Base-by-base conservation (phyloP, 2,329 filamentous ascomycete genomes). In the Neospermospora avenae region DNA sequence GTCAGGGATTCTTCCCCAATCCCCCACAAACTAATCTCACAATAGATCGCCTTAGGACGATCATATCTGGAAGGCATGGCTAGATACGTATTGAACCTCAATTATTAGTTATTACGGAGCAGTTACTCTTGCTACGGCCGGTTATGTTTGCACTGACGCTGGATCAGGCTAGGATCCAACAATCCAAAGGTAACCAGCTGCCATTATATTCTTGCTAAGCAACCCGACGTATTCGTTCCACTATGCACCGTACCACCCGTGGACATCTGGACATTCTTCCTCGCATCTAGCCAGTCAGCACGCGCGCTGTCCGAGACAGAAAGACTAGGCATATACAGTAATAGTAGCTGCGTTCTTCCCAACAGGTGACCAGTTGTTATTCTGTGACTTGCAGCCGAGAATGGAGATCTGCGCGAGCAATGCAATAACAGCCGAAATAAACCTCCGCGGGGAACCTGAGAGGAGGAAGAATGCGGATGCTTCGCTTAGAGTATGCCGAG, bases 1-100 rank as follows among this genome's bases (percentile, higher is more conserved):
- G 49, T 2, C 34, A 54, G 51, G 51, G 51, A 54, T 54, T 41
- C 51, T 54, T 54, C 51, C 51, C 51, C 51, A 54, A 22, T 25
- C 49, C 51, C 14, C 28, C 28, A 31, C 28, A 31, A 31, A 5
- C 28, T 10, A 22, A 51, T 37, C n/a, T n/a, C n/a, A 49, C 25
- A 49, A n/a, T 18, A n/a, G 46, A 49, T n/a, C 8, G 28, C 20
- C 46, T 37, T 18, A 35, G 10, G 16, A 14, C 8, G 48, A 51
- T 51, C 48, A n/a, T n/a, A n/a, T n/a, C n/a, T n/a, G n/a, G n/a
- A n/a, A n/a, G n/a, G n/a, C n/a, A n/a, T n/a, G n/a, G n/a, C n/a
- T n/a, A n/a, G n/a, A n/a, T n/a, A n/a, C n/a, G n/a, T n/a, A n/a
- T n/a, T n/a, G n/a, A n/a, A n/a, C n/a, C 7, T 35, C 48, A 51